Percentiles rank a stretch among this genome's conserved stretches.
phyloP scores from a whole-genome alignment of 768 basidiomycete genomes.

The Lentinula sp. region DNA sequence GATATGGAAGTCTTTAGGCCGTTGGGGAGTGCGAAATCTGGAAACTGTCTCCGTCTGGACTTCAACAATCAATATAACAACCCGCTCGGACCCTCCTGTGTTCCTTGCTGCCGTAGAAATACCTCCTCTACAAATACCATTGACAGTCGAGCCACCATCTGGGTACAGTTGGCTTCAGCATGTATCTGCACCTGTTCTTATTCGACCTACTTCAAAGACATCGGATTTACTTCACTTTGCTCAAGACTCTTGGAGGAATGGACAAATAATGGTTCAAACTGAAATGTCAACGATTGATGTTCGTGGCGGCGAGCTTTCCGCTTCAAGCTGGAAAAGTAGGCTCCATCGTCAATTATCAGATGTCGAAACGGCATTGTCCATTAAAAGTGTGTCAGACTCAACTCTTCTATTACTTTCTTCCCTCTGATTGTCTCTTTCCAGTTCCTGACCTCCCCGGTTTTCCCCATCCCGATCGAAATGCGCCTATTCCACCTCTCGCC shows the following conservation, averaged over 20 bases:
- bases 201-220: slow-evolving; percentile 49
- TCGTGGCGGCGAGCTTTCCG: slow-evolving; percentile 41
- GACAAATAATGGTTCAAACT: slow-evolving; percentile 38
- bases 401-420: not conserved
- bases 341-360: slow-evolving; percentile 35
- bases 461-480: slow-evolving; percentile 47
- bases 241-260: slow-evolving; percentile 52
- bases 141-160: slow-evolving; percentile 44
- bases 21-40: slow-evolving; percentile 57
- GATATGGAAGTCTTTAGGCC: slow-evolving; percentile 62
- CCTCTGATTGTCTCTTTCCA: slow-evolving; percentile 19
- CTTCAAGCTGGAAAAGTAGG: slow-evolving; percentile 42
- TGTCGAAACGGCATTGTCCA: slow-evolving; percentile 37
- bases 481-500: slow-evolving; percentile 49
- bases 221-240: slow-evolving; percentile 44
- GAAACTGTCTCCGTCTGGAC: slow-evolving; percentile 52
- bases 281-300: slow-evolving; percentile 38
- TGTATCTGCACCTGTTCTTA: slow-evolving; percentile 42
- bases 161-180: slow-evolving; percentile 54
- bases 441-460: slow-evolving; percentile 64
- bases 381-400: slow-evolving; percentile 43
- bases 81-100: slow-evolving; percentile 31
- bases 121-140: slow-evolving; percentile 47
- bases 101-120: slow-evolving; percentile 43
- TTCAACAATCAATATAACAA: slow-evolving; percentile 42